Base-by-base conservation (phyloP, 2,329 filamentous ascomycete species). In the Pseudogymnoascus sp. region DNA sequence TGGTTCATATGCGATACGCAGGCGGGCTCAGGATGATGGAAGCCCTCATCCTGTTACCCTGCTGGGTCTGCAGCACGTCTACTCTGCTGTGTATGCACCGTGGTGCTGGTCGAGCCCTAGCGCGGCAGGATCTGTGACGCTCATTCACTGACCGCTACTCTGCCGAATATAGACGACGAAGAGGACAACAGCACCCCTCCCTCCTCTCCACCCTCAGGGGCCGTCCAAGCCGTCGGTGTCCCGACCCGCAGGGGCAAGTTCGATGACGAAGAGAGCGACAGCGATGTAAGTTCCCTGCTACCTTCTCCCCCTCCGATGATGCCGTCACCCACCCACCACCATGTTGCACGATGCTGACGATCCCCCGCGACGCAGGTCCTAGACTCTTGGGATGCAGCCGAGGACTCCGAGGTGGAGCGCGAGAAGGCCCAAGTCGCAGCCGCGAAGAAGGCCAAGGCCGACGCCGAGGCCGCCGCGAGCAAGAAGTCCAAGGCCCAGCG, bases 321-420 rank as follows among this genome's bases (percentile, higher is more conserved):
- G 61, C 14, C 41, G 21, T n/a, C 41, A 23, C 31, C 19, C 41
- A 43, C 19, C 37, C 19, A 45, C 12, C 11, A 55, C 33, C 45
- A 11, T 33, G 8, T 33, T 14, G 5, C 5, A 23, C 31, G 11
- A 31, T 10, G 38, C 65, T 67, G 23, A 65, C 59, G 59, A 59
- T 55, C 21, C 16, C 16, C 23, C 14, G 43, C 23, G 23, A 49
- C 14, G 63, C 67, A 96, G 88, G 91, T 97, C 63, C 84, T 97
- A 72, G 94, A 99, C 65, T 93, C 91, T 35, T 99, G 94, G 94
- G 92, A 97, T 72, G 93, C 91, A 63, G 92, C 90, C 69, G 94
- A 97, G 73, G 94, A 99, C 78, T 96, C 92, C 65, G 94, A 99
- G 72, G 93, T 87, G 70, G 94, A 99, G 80, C 90, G 92, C 71